Evolutionary conservation across 2,329 filamentous ascomycete genomes (phyloP).

Genomic region (Pyrenochaeta sp.): DNA sequence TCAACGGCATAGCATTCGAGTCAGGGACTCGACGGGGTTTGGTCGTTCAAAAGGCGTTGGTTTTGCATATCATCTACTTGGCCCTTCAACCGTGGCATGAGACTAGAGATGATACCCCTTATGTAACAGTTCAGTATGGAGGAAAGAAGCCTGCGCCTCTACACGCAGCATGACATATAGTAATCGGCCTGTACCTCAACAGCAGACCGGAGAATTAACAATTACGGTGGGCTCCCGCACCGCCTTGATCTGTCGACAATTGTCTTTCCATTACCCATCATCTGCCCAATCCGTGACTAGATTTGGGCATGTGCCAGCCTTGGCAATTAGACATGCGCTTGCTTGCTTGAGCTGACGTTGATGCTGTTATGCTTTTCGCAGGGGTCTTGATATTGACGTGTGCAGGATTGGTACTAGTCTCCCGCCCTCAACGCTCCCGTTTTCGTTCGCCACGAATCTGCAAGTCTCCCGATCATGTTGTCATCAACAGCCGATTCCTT

Average conservation of each 20-base stretch:
- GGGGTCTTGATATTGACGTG: slow-evolving; percentile 14
- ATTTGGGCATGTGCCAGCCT: slow-evolving; percentile 3
- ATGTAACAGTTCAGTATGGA: slow-evolving; percentile 38
- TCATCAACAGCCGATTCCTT: slow-evolving; percentile 4
- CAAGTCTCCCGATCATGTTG: slow-evolving; percentile 1
- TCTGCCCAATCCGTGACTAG: not conserved
- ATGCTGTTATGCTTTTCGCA: slow-evolving; percentile 7
- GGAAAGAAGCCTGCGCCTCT: slow-evolving; percentile 22
- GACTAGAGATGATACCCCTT: slow-evolving; percentile 37
- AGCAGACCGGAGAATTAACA: slow-evolving; percentile 29
- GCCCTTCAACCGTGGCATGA: slow-evolving; percentile 50
- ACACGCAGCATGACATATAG: slow-evolving; percentile 28
- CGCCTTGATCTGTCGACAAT: slow-evolving; percentile 12
- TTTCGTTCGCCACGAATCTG: slow-evolving; percentile 1
- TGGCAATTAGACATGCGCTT: not conserved
- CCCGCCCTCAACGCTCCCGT: slow-evolving; percentile 6
- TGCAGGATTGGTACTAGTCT: slow-evolving; percentile 6
- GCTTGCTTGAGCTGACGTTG: not conserved
- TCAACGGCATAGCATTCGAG: slow-evolving; percentile 66
- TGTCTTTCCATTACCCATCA: not conserved
- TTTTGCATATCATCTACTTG: slow-evolving; percentile 47
- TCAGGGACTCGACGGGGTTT: slow-evolving; percentile 39
- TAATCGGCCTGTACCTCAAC: slow-evolving; percentile 25
- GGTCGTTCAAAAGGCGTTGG: slow-evolving; percentile 47
- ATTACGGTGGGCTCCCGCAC: slow-evolving; percentile 17